Evolutionary conservation across 331 rosid species (phyloP).

Genomic region (Quercus phellos): DNA sequence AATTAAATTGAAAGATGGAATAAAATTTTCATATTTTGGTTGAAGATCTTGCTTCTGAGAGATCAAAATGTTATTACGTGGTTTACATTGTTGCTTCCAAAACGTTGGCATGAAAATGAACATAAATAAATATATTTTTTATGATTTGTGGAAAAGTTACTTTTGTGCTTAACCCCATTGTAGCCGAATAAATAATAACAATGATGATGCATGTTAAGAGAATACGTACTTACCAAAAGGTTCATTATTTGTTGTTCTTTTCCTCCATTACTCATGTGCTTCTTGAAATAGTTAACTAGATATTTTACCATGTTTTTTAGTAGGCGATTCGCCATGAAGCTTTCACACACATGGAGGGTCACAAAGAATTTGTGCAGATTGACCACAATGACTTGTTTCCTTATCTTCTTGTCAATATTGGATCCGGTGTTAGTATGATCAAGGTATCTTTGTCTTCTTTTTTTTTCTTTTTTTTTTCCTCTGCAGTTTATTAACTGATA

Average conservation of each 20-base stretch:
- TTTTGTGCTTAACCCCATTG: neutral
- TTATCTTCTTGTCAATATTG: slow-evolving; percentile 87
- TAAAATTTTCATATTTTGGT: neutral
- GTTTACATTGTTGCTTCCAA: neutral
- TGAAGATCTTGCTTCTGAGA: neutral
- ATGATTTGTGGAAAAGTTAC: neutral
- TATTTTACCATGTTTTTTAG: slow-evolving; percentile 45
- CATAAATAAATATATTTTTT: neutral
- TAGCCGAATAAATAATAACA: neutral
- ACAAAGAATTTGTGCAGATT: slow-evolving; percentile 77
- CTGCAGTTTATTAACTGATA: slow-evolving; percentile 3
- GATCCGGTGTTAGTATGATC: slow-evolving; percentile 93
- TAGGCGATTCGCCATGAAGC: slow-evolving; percentile 99
- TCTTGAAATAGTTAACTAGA: slow-evolving; percentile 19
- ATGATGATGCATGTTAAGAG: slow-evolving; percentile 4
- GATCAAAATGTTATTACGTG: neutral
- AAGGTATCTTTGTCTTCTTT: slow-evolving; percentile 43
- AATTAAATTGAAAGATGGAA: neutral
- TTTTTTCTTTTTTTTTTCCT: slow-evolving; percentile 8
- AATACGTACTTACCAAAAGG: neutral
- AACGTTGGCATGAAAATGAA: neutral
- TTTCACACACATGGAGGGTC: slow-evolving; percentile 88
- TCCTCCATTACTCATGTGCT: slow-evolving; percentile 10
- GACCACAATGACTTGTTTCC: slow-evolving; percentile 78
- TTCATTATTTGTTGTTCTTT: neutral